Conservation (phyloP, 805 yeast species). For the Dipodascopsis uninucleata region DNA sequence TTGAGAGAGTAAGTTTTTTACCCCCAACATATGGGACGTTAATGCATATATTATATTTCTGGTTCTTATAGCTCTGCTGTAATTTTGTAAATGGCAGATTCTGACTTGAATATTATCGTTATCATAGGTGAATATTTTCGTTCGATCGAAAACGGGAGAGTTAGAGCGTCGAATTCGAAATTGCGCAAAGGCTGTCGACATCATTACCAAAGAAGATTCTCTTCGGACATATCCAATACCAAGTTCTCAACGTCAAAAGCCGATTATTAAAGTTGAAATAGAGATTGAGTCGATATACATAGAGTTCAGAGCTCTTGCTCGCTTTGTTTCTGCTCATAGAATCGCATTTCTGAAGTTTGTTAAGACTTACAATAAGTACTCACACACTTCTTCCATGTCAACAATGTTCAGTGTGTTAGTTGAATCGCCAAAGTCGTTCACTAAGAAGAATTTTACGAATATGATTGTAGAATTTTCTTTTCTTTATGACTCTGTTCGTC, state of each 20-base stretch:
- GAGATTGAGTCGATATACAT: slow-evolving; percentile 38
- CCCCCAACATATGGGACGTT: not conserved
- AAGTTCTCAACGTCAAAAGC: slow-evolving; percentile 18
- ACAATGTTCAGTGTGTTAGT: slow-evolving; percentile 36
- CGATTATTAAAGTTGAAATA: slow-evolving; percentile 15
- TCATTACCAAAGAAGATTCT: slow-evolving; percentile 31
- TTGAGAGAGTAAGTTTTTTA: slow-evolving; percentile 50
- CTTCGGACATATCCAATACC: slow-evolving; percentile 22
- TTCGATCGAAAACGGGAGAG: slow-evolving; percentile 66
- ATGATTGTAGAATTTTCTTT: slow-evolving; percentile 58
- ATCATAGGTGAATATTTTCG: slow-evolving; percentile 50
- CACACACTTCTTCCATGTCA: slow-evolving; percentile 36
- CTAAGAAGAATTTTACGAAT: slow-evolving; percentile 56
- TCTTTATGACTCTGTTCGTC: slow-evolving; percentile 49
- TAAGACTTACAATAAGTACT: slow-evolving; percentile 59
- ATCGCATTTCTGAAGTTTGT: slow-evolving; percentile 63
- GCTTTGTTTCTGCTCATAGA: slow-evolving; percentile 68
- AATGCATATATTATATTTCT: not conserved
- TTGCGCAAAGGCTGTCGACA: slow-evolving; percentile 40
- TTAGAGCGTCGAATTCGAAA: slow-evolving; percentile 49
- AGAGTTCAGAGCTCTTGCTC: slow-evolving; percentile 61
- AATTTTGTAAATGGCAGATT: not conserved
- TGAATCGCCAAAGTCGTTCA: slow-evolving; percentile 52
- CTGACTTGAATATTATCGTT: not conserved
- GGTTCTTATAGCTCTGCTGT: not conserved